phyloP scores from a whole-genome alignment of 108 stramenopile species.

The Bacterosira constricta region DNA sequence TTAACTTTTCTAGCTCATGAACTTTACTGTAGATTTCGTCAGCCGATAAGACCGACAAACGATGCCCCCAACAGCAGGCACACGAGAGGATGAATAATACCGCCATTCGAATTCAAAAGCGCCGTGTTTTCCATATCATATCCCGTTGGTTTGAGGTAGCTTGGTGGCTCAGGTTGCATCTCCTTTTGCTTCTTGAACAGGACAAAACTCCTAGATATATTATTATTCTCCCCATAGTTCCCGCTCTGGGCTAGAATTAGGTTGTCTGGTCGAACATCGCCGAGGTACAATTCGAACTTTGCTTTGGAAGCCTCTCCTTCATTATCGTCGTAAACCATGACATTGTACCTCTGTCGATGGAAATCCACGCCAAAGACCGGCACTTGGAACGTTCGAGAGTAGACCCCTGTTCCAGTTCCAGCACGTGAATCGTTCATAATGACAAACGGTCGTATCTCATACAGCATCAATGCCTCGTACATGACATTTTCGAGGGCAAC shows the following conservation, averaged over 20 bases:
- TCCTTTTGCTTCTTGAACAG: conserved; percentile 16
- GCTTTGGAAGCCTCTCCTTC: conserved; percentile 17
- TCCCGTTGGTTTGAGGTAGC: background rate
- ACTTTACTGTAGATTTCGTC: no score
- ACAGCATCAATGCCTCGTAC: conserved; percentile 38
- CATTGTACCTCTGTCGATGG: conserved; percentile 36
- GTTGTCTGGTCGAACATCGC: conserved; percentile 21
- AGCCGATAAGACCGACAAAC: no score
- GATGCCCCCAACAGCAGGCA: background rate
- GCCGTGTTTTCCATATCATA: background rate
- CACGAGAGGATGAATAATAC: background rate
- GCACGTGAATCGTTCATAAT: conserved; percentile 9
- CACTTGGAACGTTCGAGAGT: conserved; percentile 30
- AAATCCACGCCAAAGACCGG: conserved; percentile 45
- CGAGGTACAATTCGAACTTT: conserved; percentile 44
- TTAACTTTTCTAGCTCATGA: no score
- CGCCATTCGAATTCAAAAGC: background rate
- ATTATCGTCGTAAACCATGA: conserved; percentile 44
- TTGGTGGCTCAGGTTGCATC: background rate
- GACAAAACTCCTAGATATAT: conserved; percentile 38
- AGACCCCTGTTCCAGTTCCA: background rate
- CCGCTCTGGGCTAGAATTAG: conserved; percentile 36
- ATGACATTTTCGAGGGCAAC: conserved; percentile 37
- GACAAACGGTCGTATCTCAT: conserved; percentile 35
- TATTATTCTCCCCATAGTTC: conserved; percentile 33